A percentile compares a stretch with the other conserved stretches of the same genome.
phyloP scores from a whole-genome alignment of 371 early-diverging fungal genomes.

The Lichtheimia corymbifera region DNA sequence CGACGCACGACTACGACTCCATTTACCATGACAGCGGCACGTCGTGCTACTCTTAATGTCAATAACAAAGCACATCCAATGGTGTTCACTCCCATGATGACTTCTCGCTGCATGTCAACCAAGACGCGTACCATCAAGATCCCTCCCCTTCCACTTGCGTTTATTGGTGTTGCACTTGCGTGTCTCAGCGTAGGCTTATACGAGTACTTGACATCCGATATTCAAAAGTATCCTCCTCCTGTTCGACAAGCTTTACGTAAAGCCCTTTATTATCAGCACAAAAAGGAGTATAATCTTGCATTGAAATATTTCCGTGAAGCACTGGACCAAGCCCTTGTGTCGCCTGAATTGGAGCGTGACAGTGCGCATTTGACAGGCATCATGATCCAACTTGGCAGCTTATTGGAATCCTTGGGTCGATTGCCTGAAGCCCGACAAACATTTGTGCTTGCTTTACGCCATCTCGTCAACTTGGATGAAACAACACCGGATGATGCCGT shows the following conservation, averaged over 20 bases:
- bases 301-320: constrained; percentile 54
- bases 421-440: constrained; percentile 57
- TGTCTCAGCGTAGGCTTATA: constrained; percentile 55
- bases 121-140: constrained; percentile 6
- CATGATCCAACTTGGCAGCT: constrained; percentile 60
- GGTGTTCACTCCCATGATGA: too few species aligned
- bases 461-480: constrained; percentile 20
- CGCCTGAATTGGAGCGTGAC: constrained; percentile 48
- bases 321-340: constrained; percentile 44
- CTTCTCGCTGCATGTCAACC: too few species aligned
- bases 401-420: constrained; percentile 53
- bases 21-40: too few species aligned
- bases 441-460: constrained; percentile 47
- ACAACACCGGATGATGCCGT: constrained; percentile 13
- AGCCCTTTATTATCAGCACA: constrained; percentile 61
- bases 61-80: too few species aligned
- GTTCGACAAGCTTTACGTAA: constrained; percentile 60
- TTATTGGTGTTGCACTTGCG: constrained; percentile 3
- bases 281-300: constrained; percentile 47
- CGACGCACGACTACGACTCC: too few species aligned
- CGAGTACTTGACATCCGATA: constrained; percentile 55
- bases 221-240: constrained; percentile 58
- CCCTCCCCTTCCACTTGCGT: constrained; percentile 1
- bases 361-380: constrained; percentile 64
- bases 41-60: too few species aligned